phyloP scores from a whole-genome alignment of 176 grass and related monocot genomes.

The Triticum turgidum region DNA sequence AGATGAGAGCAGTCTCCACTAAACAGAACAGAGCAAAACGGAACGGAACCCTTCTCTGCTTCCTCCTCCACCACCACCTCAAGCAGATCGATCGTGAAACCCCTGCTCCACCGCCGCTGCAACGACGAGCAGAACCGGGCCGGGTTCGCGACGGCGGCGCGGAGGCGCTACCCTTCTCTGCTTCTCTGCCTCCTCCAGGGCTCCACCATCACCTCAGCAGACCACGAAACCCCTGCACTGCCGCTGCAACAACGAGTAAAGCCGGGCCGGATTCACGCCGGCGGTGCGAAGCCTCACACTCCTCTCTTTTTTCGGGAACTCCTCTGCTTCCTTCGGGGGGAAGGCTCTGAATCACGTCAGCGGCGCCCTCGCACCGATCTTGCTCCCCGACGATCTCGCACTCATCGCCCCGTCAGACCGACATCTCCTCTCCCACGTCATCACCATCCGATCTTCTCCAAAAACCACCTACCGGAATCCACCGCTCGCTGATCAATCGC shows the following conservation, averaged over 20 bases:
- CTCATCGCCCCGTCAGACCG: not conserved
- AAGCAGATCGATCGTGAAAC: not conserved
- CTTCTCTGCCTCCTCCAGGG: too few relatives aligned
- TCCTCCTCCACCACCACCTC: not conserved
- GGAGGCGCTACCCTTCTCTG: not conserved
- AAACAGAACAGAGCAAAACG: too few relatives aligned
- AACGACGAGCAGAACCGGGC: not conserved
- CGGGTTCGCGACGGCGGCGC: not conserved
- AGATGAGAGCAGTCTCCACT: too few relatives aligned
- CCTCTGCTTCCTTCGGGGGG: slow-evolving; percentile 15
- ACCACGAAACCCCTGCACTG: not conserved
- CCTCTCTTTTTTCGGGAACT: not conserved
- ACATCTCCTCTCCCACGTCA: not conserved
- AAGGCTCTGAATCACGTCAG: not conserved
- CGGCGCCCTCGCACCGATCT: not conserved
- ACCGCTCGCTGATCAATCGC: not conserved
- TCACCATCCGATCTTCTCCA: not conserved
- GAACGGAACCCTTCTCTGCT: too few relatives aligned
- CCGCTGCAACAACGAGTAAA: not conserved
- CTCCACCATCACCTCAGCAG: not conserved
- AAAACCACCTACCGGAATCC: not conserved
- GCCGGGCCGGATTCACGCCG: not conserved
- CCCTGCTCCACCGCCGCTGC: not conserved
- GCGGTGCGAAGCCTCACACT: not conserved
- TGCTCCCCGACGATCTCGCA: not conserved